Evolutionary conservation across 2,329 filamentous ascomycete genomes (phyloP), one percentile per base, ranked within the genome.

Genomic region (Zalaria obscura): DNA sequence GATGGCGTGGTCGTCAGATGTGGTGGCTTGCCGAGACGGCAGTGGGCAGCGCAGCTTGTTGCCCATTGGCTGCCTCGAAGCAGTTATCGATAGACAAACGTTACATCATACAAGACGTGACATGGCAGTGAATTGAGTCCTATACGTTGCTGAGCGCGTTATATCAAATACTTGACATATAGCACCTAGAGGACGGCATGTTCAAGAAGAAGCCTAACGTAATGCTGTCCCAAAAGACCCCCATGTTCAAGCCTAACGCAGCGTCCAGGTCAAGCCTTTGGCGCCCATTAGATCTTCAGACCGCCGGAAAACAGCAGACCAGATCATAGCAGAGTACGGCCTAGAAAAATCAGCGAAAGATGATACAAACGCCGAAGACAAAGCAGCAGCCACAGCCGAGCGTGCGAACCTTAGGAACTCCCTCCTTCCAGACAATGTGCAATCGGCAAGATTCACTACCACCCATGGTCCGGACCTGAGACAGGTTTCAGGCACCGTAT

Each of bases 231-330:
- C 5, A 25, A 10, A 18, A 9, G 28, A 27, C 25, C 39, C 10
- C 8, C 5, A 36, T 52, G 35, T 38, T 7, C 36, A n/a, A 8
- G 27, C 36, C 8, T 40, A 6, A 18, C 18, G 11, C 31, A 40
- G 3, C n/a, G 25, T 38, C 36, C 39, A 77, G 68, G 73, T 83
- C 64, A 83, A 82, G 63, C 74, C 78, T 11, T 64, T 79, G 8
- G 69, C 77, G 3, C 76, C 78, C 34, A 61, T 83, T 40, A 72
- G 78, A 41, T 80, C 77, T 4, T 81, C 77, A 2, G 78, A 82
- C 52, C 70, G 78, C 45, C 69, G 78, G 44, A 78, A 74, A 50
- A 73, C 78, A 31, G 78, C 78, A 39, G 76, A 81, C 52, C 70
- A 77, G 49, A 79, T 83, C 50, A 80, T 82, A 52, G 58, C 67